Evolutionary conservation across 768 basidiomycete genomes (phyloP).

Genomic region (Cyclocybe aegerita): DNA sequence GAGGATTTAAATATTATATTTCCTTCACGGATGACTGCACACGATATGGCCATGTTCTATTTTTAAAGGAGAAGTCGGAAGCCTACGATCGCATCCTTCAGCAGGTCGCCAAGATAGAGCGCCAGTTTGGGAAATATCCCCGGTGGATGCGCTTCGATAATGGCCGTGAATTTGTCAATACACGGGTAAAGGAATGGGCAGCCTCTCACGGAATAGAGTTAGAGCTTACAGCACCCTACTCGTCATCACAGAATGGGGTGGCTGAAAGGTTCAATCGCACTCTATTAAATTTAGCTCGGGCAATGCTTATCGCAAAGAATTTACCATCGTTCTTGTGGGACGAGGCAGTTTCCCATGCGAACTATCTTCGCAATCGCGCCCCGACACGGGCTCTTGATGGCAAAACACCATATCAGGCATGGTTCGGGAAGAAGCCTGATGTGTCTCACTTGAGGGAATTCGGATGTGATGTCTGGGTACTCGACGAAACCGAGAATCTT

Average conservation of each 20-base stretch:
- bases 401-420: conserved; percentile 23
- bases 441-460: conserved; percentile 23
- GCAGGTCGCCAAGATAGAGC: conserved; percentile 11
- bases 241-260: conserved; percentile 37
- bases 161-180: conserved; percentile 30
- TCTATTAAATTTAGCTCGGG: conserved; percentile 22
- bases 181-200: conserved; percentile 18
- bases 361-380: conserved; percentile 26
- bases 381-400: conserved; percentile 18
- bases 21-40: conserved; percentile 21
- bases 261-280: conserved; percentile 38
- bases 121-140: conserved; percentile 1
- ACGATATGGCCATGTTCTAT: conserved; percentile 8
- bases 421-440: conserved; percentile 14
- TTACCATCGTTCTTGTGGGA: conserved; percentile 30
- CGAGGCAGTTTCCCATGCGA: conserved; percentile 23
- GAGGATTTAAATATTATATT: conserved; percentile 23
- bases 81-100: conserved; percentile 15
- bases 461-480: conserved; percentile 22
- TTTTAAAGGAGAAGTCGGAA: conserved; percentile 16
- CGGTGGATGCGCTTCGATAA: conserved; percentile 25
- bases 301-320: conserved; percentile 31
- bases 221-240: conserved; percentile 32
- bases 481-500: conserved; percentile 10
- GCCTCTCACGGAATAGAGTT: conserved; percentile 24